Conservation (phyloP, 2,329 filamentous ascomycete genomes). For the Colletotrichum tofieldiae region DNA sequence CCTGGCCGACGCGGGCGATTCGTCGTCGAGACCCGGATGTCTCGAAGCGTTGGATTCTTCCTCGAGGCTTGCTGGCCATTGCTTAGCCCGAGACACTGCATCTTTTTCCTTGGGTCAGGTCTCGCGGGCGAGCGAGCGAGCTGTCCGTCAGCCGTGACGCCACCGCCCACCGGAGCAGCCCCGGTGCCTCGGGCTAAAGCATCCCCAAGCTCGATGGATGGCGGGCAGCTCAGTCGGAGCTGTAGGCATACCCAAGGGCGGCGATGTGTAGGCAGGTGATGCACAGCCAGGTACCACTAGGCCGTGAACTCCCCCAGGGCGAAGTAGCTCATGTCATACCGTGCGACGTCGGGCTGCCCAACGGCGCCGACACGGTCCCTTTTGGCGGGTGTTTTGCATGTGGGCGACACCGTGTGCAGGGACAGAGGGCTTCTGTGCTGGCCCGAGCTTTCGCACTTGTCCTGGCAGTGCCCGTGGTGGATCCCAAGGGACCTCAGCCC, state of each 20-base stretch:
- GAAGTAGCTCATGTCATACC: conserved; percentile 1
- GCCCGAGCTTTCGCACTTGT: conserved; percentile 25
- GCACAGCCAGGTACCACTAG: not conserved
- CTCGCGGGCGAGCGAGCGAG: not conserved
- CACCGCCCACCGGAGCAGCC: not conserved
- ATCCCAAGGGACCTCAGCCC: conserved; percentile 41
- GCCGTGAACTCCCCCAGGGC: not conserved
- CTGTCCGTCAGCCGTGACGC: not conserved
- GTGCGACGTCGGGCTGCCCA: not conserved
- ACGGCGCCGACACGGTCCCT: not conserved
- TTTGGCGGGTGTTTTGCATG: no score
- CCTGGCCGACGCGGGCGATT: not conserved
- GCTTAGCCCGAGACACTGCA: conserved; percentile 9
- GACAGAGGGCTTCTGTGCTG: not conserved
- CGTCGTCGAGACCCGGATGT: not conserved
- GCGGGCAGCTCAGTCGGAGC: not conserved
- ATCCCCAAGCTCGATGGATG: not conserved
- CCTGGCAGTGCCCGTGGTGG: conserved; percentile 36
- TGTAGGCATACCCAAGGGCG: not conserved
- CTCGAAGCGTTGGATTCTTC: not conserved
- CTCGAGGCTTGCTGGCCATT: conserved; percentile 4
- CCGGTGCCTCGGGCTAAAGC: conserved; percentile 1
- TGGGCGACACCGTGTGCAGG: conserved; percentile 6
- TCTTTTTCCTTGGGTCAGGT: not conserved
- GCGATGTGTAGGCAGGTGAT: not conserved